Evolutionary conservation across 2,329 filamentous ascomycete genomes (phyloP), one percentile per base, ranked within the genome.

Genomic region (Paracoccidioides lutzii): DNA sequence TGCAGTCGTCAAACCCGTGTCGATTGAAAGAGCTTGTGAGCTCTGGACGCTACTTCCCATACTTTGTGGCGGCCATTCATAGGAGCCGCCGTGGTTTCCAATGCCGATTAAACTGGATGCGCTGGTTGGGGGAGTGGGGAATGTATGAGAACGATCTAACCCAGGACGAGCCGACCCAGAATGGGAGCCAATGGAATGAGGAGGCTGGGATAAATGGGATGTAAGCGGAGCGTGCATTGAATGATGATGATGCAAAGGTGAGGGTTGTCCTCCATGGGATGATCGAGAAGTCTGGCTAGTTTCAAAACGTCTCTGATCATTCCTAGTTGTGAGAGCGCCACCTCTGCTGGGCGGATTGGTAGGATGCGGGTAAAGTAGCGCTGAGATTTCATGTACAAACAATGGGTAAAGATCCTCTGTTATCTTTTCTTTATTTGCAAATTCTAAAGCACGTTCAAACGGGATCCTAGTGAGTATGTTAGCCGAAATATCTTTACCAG

Each of bases 391-490:
- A 73, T 97, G 90, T 42, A 97, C 93, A 69, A 98, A 98, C 51
- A 98, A 78, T 53, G 93, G 93, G 71, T 97, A 98, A 55, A 97
- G 76, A 50, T 90, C 76, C 73, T 97, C 91, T 0, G 93, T 97
- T 61, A 97, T 98, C 75, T 97, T 97, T 73, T 98, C 93, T 79
- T 96, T 97, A 76, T 98, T 98, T 61, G 93, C 93, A 69, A 98
- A 97, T 65, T 97, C 93, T 54, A 98, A 76, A n/a, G 93, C 93
- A 62, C 93, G 85, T 64, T 97, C 93, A 65, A 95, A 97, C 1
- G 93, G 93, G 66, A 98, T 98, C 90, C 90, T 52, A 67, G 58
- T 22, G 40, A 55, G 44, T 28, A 43, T 8, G 41, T 54, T 37
- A 44, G 52, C 32, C 9, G 6, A 2, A 35, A 33, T 54, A 14